phyloP scores from a whole-genome alignment of 495 filamentous ascomycete genomes.

The Cladorrhinum samala region DNA sequence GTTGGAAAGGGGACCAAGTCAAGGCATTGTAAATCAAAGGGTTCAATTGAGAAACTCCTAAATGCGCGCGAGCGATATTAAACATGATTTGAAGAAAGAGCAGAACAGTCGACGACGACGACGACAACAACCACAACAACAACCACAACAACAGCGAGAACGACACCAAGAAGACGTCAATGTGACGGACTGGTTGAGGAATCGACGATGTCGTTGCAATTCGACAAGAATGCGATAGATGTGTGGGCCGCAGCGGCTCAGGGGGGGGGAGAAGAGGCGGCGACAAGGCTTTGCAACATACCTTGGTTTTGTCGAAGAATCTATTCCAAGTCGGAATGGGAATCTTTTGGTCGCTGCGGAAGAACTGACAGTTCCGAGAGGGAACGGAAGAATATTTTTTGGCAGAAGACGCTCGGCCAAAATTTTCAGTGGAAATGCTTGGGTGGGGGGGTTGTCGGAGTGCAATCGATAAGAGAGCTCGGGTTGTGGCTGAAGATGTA shows the following conservation, averaged over 20 bases:
- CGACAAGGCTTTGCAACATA: constrained; percentile 17
- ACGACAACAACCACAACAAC: neutral
- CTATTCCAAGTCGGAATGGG: constrained; percentile 28
- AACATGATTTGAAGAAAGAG: neutral
- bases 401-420: constrained; percentile 7
- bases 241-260: too few relatives aligned
- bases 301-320: constrained; percentile 23
- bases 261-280: too few relatives aligned
- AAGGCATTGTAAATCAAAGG: neutral
- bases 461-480: neutral
- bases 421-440: constrained; percentile 8
- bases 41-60: constrained; percentile 16
- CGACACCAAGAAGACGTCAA: neutral
- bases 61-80: neutral
- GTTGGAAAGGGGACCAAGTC: neutral
- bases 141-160: neutral
- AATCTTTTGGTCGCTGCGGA: constrained; percentile 30
- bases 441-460: neutral
- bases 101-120: neutral
- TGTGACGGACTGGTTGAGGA: neutral
- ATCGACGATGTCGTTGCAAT: neutral
- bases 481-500: neutral
- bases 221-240: neutral
- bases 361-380: constrained; percentile 32
- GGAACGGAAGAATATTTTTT: constrained; percentile 23